phyloP scores from a whole-genome alignment of 2,329 filamentous ascomycete genomes.

The Alternaria ventricosa region DNA sequence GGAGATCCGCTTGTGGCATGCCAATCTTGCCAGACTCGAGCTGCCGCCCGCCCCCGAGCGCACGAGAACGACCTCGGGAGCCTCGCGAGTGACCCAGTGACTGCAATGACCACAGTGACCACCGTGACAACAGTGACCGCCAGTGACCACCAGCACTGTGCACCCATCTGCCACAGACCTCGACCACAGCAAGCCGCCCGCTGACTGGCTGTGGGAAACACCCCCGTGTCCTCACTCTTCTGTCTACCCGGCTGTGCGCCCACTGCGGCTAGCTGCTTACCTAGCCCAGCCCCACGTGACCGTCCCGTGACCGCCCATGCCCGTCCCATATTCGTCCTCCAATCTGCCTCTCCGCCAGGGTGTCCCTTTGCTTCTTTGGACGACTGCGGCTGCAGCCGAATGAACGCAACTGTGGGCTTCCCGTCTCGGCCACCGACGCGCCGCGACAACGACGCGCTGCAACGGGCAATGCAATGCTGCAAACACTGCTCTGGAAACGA shows the following conservation, averaged over 20 bases:
- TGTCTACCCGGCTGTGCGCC: slow-evolving; percentile 1
- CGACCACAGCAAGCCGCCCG: too few relatives aligned
- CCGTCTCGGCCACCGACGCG: slow-evolving; percentile 4
- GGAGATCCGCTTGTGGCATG: slow-evolving; percentile 10
- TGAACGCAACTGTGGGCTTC: slow-evolving; percentile 12
- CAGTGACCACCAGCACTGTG: neutral
- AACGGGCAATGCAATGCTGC: neutral
- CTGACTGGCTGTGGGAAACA: neutral
- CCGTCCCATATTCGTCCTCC: neutral
- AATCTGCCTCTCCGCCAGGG: slow-evolving; percentile 1
- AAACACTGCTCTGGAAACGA: neutral
- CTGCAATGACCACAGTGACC: too few relatives aligned
- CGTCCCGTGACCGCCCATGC: neutral
- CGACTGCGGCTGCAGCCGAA: slow-evolving; percentile 9
- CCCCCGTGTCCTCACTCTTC: neutral
- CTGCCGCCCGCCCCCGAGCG: neutral
- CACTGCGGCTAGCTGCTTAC: slow-evolving; percentile 9
- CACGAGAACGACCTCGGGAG: neutral
- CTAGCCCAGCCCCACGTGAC: slow-evolving; percentile 4
- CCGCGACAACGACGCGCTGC: slow-evolving; percentile 2
- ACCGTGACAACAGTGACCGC: neutral
- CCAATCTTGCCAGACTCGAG: slow-evolving; percentile 5
- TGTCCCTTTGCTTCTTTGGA: slow-evolving; percentile 4
- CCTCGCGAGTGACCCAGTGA: neutral
- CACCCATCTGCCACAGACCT: neutral